Conservation (phyloP, 1,139 yeast genomes). For the Suhomyces coccinellae region DNA sequence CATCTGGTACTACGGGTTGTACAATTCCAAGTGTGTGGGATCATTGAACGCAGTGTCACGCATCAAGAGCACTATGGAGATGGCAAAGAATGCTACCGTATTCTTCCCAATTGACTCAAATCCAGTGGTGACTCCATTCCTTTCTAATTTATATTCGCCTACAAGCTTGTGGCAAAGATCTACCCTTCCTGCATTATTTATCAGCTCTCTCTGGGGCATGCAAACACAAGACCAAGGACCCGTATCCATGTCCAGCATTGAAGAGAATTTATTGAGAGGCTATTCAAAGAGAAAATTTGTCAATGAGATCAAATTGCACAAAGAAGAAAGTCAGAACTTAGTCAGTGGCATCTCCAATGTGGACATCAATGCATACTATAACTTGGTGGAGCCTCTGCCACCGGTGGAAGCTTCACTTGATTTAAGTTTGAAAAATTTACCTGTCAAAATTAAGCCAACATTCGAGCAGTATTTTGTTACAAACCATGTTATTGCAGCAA, state of each 20-base stretch:
- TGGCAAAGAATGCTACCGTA: conserved; percentile 48
- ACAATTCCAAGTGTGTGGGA: background rate
- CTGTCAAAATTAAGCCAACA: conserved; percentile 2
- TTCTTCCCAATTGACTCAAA: conserved; percentile 47
- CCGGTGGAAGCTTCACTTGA: conserved; percentile 4
- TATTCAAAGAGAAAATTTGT: conserved; percentile 33
- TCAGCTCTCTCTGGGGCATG: conserved; percentile 43
- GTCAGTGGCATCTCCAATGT: conserved; percentile 15
- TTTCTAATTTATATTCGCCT: conserved; percentile 12
- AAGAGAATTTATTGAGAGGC: conserved; percentile 32
- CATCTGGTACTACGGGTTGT: conserved; percentile 45
- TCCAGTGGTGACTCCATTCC: background rate
- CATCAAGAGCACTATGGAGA: conserved; percentile 46
- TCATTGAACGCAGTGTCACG: conserved; percentile 32
- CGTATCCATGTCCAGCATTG: conserved; percentile 34
- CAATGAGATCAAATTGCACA: conserved; percentile 29
- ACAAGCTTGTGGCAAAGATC: conserved; percentile 47
- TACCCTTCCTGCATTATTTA: conserved; percentile 29
- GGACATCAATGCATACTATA: conserved; percentile 18
- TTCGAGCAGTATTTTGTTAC: conserved; percentile 5
- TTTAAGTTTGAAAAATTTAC: conserved; percentile 5
- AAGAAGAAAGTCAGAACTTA: conserved; percentile 6
- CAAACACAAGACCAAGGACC: conserved; percentile 27
- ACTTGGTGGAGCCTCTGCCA: conserved; percentile 1
- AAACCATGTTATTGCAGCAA: conserved; percentile 3